Conservation (phyloP, 2,329 filamentous ascomycete species). For the Phaeoacremonium minimum region DNA sequence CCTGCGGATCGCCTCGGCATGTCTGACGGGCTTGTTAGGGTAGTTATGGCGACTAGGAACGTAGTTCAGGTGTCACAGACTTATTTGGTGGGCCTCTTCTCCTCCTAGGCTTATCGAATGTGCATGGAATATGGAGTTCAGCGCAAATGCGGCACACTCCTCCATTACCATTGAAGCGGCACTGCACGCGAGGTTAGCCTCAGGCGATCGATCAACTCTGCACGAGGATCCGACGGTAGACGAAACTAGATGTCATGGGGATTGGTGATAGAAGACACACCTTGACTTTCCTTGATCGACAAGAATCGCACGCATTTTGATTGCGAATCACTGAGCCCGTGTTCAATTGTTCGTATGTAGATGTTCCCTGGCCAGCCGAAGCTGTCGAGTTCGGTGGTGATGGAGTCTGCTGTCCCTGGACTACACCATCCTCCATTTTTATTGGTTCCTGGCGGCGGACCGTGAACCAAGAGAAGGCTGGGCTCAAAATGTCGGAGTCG, state of each 20-base stretch:
- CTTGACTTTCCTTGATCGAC: conserved; percentile 20
- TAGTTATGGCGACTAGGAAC: too few relatives aligned
- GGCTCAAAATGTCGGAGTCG: too few relatives aligned
- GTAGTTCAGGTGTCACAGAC: conserved; percentile 8
- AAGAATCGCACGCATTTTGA: conserved; percentile 23
- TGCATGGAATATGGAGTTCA: conserved; percentile 19
- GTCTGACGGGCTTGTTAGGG: neutral
- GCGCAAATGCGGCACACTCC: conserved; percentile 15
- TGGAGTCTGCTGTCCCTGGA: neutral
- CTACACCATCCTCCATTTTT: neutral
- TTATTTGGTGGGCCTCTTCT: conserved; percentile 19
- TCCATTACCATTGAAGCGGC: conserved; percentile 7
- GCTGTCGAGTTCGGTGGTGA: neutral
- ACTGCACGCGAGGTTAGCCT: too few relatives aligned
- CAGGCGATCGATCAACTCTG: neutral
- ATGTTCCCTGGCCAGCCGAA: neutral
- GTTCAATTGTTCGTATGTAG: neutral
- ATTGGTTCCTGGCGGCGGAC: neutral
- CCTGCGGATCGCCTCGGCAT: neutral
- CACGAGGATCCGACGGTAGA: neutral
- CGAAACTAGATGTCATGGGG: neutral
- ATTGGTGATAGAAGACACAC: conserved; percentile 4
- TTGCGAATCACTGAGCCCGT: conserved; percentile 7
- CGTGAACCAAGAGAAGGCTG: too few relatives aligned
- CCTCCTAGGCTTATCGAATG: conserved; percentile 17